Base-by-base conservation (phyloP, 192 early-diverging fungal species). In the Umbelopsis vinacea region DNA sequence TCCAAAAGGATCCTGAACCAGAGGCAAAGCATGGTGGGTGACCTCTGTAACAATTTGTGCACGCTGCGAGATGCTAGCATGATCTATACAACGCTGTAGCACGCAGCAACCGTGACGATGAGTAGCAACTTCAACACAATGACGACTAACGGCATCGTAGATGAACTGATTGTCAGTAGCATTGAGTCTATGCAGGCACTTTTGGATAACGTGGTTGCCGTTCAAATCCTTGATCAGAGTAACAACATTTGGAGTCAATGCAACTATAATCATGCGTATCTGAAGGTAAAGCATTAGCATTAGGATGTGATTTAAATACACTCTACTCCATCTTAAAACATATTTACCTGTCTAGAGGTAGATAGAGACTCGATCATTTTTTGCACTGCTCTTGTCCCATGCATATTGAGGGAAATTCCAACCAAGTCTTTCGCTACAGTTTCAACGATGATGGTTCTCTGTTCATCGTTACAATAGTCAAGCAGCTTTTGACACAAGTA, bases 41-140 rank as follows among this genome's bases (percentile, higher is more conserved):
- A 96, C 89, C 52, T 91, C 93, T 3, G 81, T 80, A 7, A 94
- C 93, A 43, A 96, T 77, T 84, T 93, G 93, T 23, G 73, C 71
- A 38, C 60, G 46, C 79, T 94, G 94, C 23, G 79, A 74, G 14
- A 84, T 81, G 0, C 87, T 83, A 4, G 93, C 92, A 74, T 93
- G 86, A 76, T 96, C 95, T 69, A 96, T 94, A 75, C 95, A 96
- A 52, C 95, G 85, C 84, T 96, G 95, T 54, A 95, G 78, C 7
- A 96, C 94, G 71, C 95, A 96, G 80, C 95, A 96, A 23, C 95
- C 95, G 73, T 96, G 93, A 24, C 92, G 86, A 70, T 96, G 95
- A 1, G 93, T 94, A n/a, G 95, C 92, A 11, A 96, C 92, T 52
- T 95, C 91, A 35, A 88, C 75, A 76, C 93, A 95, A 76, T 91